Conservation (phyloP, 257 asterid species). For the Nicotiana tabacum region DNA sequence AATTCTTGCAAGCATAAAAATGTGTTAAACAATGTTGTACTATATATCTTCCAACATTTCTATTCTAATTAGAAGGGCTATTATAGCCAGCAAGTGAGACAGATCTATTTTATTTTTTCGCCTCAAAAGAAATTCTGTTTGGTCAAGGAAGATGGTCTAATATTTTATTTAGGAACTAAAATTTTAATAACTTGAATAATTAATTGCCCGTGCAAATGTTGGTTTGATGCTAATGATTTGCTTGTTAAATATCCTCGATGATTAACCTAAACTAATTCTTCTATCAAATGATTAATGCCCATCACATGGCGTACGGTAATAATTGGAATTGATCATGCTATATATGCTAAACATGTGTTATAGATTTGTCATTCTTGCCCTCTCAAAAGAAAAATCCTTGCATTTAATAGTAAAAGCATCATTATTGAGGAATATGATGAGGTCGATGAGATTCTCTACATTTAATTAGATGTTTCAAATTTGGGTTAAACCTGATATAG, state of each 20-base stretch:
- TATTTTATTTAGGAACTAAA: not conserved
- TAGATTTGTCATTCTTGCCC: not conserved
- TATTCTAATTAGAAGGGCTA: not conserved
- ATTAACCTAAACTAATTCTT: not conserved
- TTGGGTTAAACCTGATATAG: too few relatives aligned
- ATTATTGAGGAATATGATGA: not conserved
- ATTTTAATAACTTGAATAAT: not conserved
- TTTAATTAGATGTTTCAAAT: not conserved
- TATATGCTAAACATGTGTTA: not conserved
- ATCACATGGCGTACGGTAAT: constrained; percentile 4
- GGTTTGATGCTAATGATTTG: not conserved
- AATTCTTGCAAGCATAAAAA: not conserved
- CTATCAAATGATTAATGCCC: not conserved
- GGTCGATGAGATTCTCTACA: not conserved
- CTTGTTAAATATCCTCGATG: not conserved
- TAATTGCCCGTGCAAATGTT: not conserved
- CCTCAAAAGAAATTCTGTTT: not conserved
- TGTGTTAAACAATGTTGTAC: not conserved
- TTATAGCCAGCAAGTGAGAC: not conserved
- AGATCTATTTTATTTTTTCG: not conserved
- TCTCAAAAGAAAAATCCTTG: not conserved
- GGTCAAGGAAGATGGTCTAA: not conserved
- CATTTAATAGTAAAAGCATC: not conserved
- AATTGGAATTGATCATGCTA: not conserved
- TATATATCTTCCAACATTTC: not conserved